phyloP scores from a whole-genome alignment of 1,284 basidiomycete species.

The Phellinidium pouzarii region DNA sequence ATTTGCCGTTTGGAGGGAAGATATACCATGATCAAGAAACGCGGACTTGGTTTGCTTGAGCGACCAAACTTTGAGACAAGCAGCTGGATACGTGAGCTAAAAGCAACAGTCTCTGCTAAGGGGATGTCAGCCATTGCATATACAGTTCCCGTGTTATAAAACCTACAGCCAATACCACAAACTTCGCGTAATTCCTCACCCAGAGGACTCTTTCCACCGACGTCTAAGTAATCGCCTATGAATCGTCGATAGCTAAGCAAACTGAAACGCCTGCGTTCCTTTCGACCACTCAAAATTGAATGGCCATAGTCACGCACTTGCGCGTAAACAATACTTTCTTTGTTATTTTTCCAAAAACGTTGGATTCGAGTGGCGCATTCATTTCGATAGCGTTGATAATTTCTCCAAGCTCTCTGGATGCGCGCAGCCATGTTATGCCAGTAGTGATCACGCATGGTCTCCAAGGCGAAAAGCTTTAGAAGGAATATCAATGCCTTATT shows the following conservation, averaged over 20 bases:
- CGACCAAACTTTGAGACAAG: constrained; percentile 84
- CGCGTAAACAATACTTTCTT: constrained; percentile 85
- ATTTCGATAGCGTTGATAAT: constrained; percentile 91
- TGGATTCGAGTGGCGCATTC: constrained; percentile 96
- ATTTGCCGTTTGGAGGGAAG: not conserved
- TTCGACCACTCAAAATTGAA: constrained; percentile 83
- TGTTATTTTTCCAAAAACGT: constrained; percentile 98
- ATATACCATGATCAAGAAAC: constrained; percentile 84
- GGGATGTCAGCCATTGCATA: constrained; percentile 13
- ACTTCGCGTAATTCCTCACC: constrained; percentile 75
- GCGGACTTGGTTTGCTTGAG: constrained; percentile 88
- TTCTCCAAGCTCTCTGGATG: constrained; percentile 95
- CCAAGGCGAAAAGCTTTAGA: constrained; percentile 86
- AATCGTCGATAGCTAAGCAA: constrained; percentile 92
- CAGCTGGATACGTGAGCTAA: constrained; percentile 82
- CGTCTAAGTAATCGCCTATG: constrained; percentile 93
- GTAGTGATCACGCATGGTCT: constrained; percentile 98
- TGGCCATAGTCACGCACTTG: constrained; percentile 93
- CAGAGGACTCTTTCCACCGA: constrained; percentile 76
- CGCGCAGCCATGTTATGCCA: constrained; percentile 99
- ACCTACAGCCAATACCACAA: constrained; percentile 71
- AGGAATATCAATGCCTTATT: not conserved
- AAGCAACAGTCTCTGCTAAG: constrained; percentile 70
- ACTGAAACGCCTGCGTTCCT: constrained; percentile 92
- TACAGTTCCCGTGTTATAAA: not conserved